A percentile compares a stretch with the other conserved stretches of the same genome.
phyloP scores from a whole-genome alignment of 2,329 filamentous ascomycete genomes.

The Paracoccidioides lutzii region DNA sequence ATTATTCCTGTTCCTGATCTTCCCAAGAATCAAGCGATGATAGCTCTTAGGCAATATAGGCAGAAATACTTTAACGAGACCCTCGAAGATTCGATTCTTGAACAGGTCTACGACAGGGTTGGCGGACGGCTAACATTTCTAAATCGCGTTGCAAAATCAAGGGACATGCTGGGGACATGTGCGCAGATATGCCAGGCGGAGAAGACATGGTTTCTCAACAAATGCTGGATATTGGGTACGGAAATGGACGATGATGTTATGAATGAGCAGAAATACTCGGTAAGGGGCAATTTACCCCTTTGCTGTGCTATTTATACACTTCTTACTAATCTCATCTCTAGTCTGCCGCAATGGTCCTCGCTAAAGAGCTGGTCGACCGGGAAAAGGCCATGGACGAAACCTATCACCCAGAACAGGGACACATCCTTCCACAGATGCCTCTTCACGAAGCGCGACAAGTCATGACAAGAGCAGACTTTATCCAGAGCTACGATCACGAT shows the following conservation, averaged over 20 bases:
- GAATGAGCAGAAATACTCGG: constrained; percentile 92
- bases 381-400: constrained; percentile 50
- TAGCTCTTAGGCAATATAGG: constrained; percentile 69
- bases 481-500: constrained; percentile 79
- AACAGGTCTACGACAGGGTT: constrained; percentile 72
- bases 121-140: constrained; percentile 82
- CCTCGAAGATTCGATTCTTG: constrained; percentile 41
- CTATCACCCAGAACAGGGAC: constrained; percentile 55
- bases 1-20: constrained; percentile 78
- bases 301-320: background rate
- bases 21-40: constrained; percentile 61
- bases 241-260: constrained; percentile 95
- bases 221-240: constrained; percentile 61
- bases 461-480: constrained; percentile 93
- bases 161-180: constrained; percentile 68
- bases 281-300: constrained; percentile 34
- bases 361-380: constrained; percentile 75
- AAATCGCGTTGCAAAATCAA: constrained; percentile 75
- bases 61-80: constrained; percentile 58
- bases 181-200: constrained; percentile 57
- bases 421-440: constrained; percentile 66
- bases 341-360: constrained; percentile 87
- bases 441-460: constrained; percentile 77
- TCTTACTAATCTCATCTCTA: constrained; percentile 23
- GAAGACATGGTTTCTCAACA: constrained; percentile 68